Evolutionary conservation across 2,329 filamentous ascomycete genomes (phyloP), one percentile per base, ranked within the genome.

Genomic region (Cladosporium colombiae): DNA sequence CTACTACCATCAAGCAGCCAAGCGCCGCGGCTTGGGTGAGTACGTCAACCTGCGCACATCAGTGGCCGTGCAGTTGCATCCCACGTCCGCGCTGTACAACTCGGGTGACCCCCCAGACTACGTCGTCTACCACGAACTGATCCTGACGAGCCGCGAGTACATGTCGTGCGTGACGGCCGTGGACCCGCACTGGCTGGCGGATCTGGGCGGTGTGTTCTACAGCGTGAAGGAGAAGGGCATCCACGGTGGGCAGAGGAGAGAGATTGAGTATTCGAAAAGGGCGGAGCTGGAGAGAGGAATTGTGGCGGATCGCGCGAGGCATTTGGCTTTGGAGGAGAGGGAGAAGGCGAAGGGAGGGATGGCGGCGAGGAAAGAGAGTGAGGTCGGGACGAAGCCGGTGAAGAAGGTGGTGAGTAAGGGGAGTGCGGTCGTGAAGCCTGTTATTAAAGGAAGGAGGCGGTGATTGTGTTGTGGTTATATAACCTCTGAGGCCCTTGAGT

Each of bases 161-260:
- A 97, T 99, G 88, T 96, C 92, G 3, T 97, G 92, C 5, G 95
- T 99, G 11, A 99, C 95, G 5, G 88, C 92, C 1, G 95, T 99
- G 1, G 95, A 99, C 77, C 94, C 95, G 62, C 92, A 96, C 76
- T 99, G 95, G 95, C 86, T 99, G 49, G 95, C 95, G 7, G 95
- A 99, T 76, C 83, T 99, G 6, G 95, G 96, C 37, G 95, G 93
- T 1, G 95, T 99, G 0, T 99, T 99, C 78, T 99, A 98, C 79
- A 95, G 91, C 1, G 86, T 99, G 75, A 97, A 97, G 80, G 94
- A 98, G 80, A 99, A 99, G 79, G 95, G 94, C 1, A 99, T 71
- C 60, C 69, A 68, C 18, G 70, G 68, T 29, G 68, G 68, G 35
- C 70, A 72, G 14, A 68, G 67, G 66, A 59, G 69, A 33, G 74